Percentiles rank a stretch among this genome's conserved stretches.
These are phyloP conservation scores for Xylaria sp. DNA, from an alignment of 2,329 filamentous ascomycete species.

Conservation along the genomic window DNA sequence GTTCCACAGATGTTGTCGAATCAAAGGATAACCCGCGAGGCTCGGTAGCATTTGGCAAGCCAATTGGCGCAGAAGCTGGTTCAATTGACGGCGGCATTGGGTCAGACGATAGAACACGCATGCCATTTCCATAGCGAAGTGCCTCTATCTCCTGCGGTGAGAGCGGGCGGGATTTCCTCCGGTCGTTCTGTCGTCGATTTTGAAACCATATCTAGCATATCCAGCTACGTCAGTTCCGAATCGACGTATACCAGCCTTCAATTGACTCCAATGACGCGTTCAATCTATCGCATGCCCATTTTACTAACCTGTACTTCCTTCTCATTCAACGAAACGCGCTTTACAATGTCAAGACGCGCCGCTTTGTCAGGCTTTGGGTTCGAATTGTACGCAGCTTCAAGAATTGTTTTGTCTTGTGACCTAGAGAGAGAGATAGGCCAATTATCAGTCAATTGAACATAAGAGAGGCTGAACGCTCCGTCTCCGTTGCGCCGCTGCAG, in stretches of 20 bases:
- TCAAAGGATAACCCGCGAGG: slow-evolving; percentile 36
- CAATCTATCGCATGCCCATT: background rate
- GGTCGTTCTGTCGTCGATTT: slow-evolving; percentile 91
- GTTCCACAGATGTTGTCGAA: slow-evolving; percentile 34
- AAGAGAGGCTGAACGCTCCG: slow-evolving; percentile 7
- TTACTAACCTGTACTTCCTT: slow-evolving; percentile 91
- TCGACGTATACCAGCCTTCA: slow-evolving; percentile 19
- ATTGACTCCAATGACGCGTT: slow-evolving; percentile 17
- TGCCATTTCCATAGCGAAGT: slow-evolving; percentile 63
- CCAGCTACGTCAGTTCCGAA: slow-evolving; percentile 40
- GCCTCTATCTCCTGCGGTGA: slow-evolving; percentile 79
- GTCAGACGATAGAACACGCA: slow-evolving; percentile 64
- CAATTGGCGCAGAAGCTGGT: slow-evolving; percentile 45
- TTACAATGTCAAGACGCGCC: slow-evolving; percentile 84
- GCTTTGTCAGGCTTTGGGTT: slow-evolving; percentile 94
- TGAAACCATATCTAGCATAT: slow-evolving; percentile 92
- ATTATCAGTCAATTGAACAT: slow-evolving; percentile 29
- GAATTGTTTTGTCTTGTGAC: slow-evolving; percentile 86
- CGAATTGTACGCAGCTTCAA: slow-evolving; percentile 84
- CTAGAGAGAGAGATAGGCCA: slow-evolving; percentile 56
- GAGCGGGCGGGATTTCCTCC: slow-evolving; percentile 86
- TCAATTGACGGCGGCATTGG: slow-evolving; percentile 50
- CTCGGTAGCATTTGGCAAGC: slow-evolving; percentile 36
- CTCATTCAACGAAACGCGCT: slow-evolving; percentile 87
- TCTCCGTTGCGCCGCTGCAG: slow-evolving; percentile 6